phyloP scores from a whole-genome alignment of 768 basidiomycete genomes.

The Leccinum longicurvipes region DNA sequence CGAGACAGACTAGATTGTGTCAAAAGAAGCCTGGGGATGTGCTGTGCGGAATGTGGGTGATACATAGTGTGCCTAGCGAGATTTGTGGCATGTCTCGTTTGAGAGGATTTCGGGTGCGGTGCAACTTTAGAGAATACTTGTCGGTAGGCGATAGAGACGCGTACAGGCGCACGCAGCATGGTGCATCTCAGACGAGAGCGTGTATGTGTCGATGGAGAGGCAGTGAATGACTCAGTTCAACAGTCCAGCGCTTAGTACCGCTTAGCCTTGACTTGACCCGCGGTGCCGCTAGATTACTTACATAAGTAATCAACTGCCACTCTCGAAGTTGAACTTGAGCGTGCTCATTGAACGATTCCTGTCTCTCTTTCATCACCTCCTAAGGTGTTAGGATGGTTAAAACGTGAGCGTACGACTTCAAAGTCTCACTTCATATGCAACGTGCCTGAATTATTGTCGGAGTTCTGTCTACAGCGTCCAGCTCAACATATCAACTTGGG shows the following conservation, averaged over 20 bases:
- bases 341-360: too few species aligned
- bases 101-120: not conserved
- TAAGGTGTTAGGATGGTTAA: too few species aligned
- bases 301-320: too few species aligned
- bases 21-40: constrained; percentile 6
- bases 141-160: constrained; percentile 1
- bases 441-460: not conserved
- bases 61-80: not conserved
- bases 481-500: not conserved
- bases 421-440: not conserved
- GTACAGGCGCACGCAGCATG: constrained; percentile 45
- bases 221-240: not conserved
- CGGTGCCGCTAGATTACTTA: not conserved
- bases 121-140: not conserved
- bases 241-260: constrained; percentile 1
- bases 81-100: not conserved
- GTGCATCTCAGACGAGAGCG: constrained; percentile 46
- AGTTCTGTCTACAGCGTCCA: not conserved
- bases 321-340: too few species aligned
- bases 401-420: not conserved
- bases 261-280: not conserved
- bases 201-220: not conserved
- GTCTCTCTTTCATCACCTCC: too few species aligned
- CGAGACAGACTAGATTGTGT: not conserved
- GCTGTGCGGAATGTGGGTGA: constrained; percentile 1